These are phyloP conservation scores for Coemansia sp. DNA, from an alignment of 192 early-diverging fungal species.

Conservation along the genomic window DNA sequence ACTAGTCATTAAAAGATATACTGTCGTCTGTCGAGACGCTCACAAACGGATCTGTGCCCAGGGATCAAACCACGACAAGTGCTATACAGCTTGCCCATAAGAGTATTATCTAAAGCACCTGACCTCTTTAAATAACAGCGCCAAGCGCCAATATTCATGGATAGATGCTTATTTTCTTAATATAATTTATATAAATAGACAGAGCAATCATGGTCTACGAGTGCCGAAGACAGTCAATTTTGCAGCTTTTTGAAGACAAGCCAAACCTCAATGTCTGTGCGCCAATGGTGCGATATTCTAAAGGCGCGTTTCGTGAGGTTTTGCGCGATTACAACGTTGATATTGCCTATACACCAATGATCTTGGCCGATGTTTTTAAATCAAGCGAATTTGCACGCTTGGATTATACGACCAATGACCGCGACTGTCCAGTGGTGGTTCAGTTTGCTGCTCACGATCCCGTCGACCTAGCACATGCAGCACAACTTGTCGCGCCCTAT, in stretches of 20 bases:
- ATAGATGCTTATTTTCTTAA: background rate
- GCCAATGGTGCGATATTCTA: conserved; percentile 97
- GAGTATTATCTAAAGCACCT: background rate
- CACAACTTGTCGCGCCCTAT: conserved; percentile 76
- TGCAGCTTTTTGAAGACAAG: conserved; percentile 58
- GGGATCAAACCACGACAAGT: too few species aligned
- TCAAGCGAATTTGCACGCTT: conserved; percentile 76
- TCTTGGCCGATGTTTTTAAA: conserved; percentile 88
- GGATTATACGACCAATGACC: conserved; percentile 78
- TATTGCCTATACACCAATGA: conserved; percentile 95
- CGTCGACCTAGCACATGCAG: conserved; percentile 79
- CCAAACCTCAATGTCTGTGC: conserved; percentile 79
- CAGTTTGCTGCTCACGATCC: conserved; percentile 90
- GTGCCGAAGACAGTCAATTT: conserved; percentile 34
- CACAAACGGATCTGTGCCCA: too few species aligned
- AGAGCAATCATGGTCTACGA: conserved; percentile 26
- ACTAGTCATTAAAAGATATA: too few species aligned
- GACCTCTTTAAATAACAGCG: background rate
- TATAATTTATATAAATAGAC: background rate
- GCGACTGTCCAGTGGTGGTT: conserved; percentile 86
- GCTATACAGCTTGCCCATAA: background rate
- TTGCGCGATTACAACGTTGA: conserved; percentile 83
- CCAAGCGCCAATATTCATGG: too few species aligned
- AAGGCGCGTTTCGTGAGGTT: conserved; percentile 85
- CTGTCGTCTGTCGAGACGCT: too few species aligned